Base-by-base conservation (phyloP, 176 grass and related monocot genomes). In the Zizania latifolia region DNA sequence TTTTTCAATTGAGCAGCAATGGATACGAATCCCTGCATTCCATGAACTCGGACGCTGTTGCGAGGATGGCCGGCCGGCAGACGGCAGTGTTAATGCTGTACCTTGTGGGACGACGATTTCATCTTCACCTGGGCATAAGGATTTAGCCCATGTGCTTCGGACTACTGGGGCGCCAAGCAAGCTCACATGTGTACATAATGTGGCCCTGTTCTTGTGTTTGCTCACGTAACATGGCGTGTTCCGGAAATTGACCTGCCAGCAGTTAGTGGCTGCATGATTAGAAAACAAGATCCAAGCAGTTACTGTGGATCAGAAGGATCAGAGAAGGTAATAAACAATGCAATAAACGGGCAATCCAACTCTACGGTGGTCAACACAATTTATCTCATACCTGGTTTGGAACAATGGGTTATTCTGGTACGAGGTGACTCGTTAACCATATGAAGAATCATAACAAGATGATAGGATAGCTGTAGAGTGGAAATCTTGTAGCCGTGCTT, bases 131-230 rank as follows among this genome's bases (percentile, higher is more conserved):
- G 58, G 27, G 68, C 0, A 53, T 53, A n/a, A n/a, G n/a, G n/a
- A n/a, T n/a, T 29, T 68, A 83, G 85, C 79, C 80, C 85, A 83
- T 83, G 74, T 78, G 79, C 26, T n/a, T 13, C 79, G 39, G 40
- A 17, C 30, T 23, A 37, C 58, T 50, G 38, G 22, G 16, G 48
- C 36, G 58, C 33, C 30, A 41, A 58, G 41, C 74, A 78, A 78
- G 32, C 67, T 83, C 60, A 87, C 85, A 78, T 87, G 85, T 41
- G 13, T 59, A 53, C 39, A 68, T n/a, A n/a, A n/a, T n/a, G n/a
- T n/a, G n/a, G n/a, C n/a, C n/a, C 8, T 83, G 80, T 79, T 74
- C 40, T 74, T 43, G 17, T 61, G 74, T 61, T 78, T 66, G 19
- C 40, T 76, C 36, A 33, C 40, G 74, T 36, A 77, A 66, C 85